phyloP scores from a whole-genome alignment of 495 filamentous ascomycete species.

The Podospora pseudopauciseta region DNA sequence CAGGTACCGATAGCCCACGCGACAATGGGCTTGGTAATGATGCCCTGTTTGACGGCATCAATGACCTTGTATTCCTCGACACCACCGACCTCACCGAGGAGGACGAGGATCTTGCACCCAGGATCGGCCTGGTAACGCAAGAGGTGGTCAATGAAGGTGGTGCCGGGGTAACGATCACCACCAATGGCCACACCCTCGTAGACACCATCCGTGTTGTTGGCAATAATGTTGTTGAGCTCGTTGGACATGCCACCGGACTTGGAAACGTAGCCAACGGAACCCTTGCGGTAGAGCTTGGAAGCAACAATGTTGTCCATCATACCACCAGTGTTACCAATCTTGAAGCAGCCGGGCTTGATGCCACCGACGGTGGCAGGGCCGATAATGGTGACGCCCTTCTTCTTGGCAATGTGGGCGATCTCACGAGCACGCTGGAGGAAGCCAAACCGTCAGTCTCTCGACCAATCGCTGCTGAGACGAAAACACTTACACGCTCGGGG shows the following conservation, averaged over 20 bases:
- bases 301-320: constrained; percentile 99
- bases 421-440: constrained; percentile 78
- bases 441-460: constrained; percentile 11
- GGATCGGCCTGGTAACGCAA: constrained; percentile 93
- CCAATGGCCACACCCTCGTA: constrained; percentile 99
- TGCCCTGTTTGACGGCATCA: constrained; percentile 89
- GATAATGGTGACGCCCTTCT: constrained; percentile 99
- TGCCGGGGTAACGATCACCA: constrained; percentile 97
- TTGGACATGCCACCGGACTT: constrained; percentile 99
- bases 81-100: constrained; percentile 97
- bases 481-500: constrained; percentile 77
- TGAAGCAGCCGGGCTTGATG: constrained; percentile 98
- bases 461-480: not conserved
- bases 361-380: constrained; percentile 97
- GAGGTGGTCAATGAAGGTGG: constrained; percentile 98
- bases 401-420: constrained; percentile 88
- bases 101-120: constrained; percentile 91
- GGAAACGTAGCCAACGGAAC: constrained; percentile 97
- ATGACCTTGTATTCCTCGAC: constrained; percentile 99
- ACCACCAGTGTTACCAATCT: constrained; percentile 99
- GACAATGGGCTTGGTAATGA: constrained; percentile 96
- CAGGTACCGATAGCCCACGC: constrained; percentile 99
- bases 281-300: constrained; percentile 98
- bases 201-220: constrained; percentile 92
- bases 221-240: constrained; percentile 99